Conservation (phyloP, 495 filamentous ascomycete species). For the Lasiosphaeria ovina region DNA sequence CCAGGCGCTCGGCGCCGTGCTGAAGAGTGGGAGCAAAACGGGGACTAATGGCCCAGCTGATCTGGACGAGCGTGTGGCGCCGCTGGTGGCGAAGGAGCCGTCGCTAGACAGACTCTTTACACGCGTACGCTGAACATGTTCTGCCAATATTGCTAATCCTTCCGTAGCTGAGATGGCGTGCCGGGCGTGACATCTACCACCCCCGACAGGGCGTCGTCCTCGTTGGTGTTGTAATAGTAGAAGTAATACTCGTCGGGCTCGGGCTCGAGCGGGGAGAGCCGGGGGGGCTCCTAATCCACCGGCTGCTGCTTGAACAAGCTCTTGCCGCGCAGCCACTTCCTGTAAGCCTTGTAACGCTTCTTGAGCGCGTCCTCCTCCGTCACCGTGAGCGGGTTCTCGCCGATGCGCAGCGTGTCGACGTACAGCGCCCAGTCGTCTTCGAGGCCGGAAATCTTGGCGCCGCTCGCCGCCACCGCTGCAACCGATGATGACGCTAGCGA, state of each 20-base stretch:
- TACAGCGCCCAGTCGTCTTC: slow-evolving; percentile 76
- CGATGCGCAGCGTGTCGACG: slow-evolving; percentile 68
- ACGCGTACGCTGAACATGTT: too few relatives aligned
- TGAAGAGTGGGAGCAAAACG: slow-evolving; percentile 27
- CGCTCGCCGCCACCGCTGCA: not conserved
- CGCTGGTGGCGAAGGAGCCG: slow-evolving; percentile 43
- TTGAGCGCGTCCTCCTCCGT: slow-evolving; percentile 77
- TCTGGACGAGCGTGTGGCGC: slow-evolving; percentile 18
- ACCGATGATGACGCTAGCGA: too few relatives aligned
- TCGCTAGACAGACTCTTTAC: slow-evolving; percentile 41
- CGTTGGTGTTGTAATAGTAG: not conserved
- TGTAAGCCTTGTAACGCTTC: slow-evolving; percentile 94
- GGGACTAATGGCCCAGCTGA: slow-evolving; percentile 40
- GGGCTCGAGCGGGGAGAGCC: not conserved
- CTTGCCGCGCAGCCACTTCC: slow-evolving; percentile 90
- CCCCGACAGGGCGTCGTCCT: not conserved
- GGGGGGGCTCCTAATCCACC: slow-evolving; percentile 50
- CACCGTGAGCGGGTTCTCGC: slow-evolving; percentile 84
- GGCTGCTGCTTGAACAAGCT: slow-evolving; percentile 89
- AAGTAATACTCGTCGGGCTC: slow-evolving; percentile 4
- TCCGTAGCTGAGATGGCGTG: too few relatives aligned
- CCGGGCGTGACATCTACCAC: too few relatives aligned
- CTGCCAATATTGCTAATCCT: too few relatives aligned
- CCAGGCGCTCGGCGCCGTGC: slow-evolving; percentile 30
- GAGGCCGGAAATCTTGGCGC: slow-evolving; percentile 14